Base-by-base conservation (phyloP, 371 early-diverging fungal genomes). In the Mortierella sp. region DNA sequence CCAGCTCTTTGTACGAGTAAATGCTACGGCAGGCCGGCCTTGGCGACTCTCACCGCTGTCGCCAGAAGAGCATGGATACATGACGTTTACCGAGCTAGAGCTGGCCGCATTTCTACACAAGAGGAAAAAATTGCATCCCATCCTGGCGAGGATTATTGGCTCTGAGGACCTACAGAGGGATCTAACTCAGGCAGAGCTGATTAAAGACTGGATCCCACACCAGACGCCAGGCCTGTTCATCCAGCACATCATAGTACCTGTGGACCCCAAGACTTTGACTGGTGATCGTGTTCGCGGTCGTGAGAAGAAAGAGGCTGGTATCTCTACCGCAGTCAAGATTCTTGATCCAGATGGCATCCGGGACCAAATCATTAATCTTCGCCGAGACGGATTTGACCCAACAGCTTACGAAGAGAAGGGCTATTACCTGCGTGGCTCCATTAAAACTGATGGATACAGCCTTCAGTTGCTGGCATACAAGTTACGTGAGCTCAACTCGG, bases 361-460 rank as follows among this genome's bases (percentile, higher is more conserved):
- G 11, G 25, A 9, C 43, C 69, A 68, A 21, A 51, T 68, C 25
- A 68, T 57, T 51, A 9, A 43, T 43, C 57, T 68, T 7, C 69
- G 69, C 47, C 4, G 23, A 21, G 37, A 7, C 14, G 37, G 23
- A 9, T 57, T 57, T 37, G 58, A 57, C 44, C 46, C 60, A 16
- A 59, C 46, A 23, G 15, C 60, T 11, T 59, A 59, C 15, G 18
- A 3, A 7, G 63, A 46, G n/a, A 57, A 70, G 23, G 57, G 70
- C 44, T 70, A 70, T 43, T 16, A 63, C 30, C 30, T 70, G 2
- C 60, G 52, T 28, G 64, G 63, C 4, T 62, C 58, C 16, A 59
- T 70, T 28, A 70, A 63, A 60, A 70, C 70, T 4, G 63, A 70
- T 28, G 70, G 70, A 7, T 19, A 63, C 57, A 25, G 29, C 3